Base-by-base conservation (phyloP, 768 basidiomycete species). In the Suillus paluster region DNA sequence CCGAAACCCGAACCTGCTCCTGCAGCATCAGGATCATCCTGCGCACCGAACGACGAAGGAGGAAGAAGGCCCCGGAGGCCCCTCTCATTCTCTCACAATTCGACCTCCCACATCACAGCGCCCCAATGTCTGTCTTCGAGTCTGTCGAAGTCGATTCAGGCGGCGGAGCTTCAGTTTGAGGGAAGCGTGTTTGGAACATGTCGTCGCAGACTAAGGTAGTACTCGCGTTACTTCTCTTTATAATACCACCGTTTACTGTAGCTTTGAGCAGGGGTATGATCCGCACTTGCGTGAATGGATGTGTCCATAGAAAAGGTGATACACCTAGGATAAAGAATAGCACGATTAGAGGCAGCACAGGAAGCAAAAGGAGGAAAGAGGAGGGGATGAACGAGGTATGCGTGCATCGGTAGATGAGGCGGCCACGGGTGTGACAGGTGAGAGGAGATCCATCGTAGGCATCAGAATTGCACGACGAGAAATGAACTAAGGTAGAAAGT, bases 21-120 rank as follows among this genome's bases (percentile, higher is more conserved):
- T 1, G 49, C 71, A 36, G 59, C 63, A 17, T 25, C 53, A 38
- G 25, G 23, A 6, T 55, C 53, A 38, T 55, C 53, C 53, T 39
- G 53, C 25, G 36, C 14, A 15, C 23, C 9, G 15, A 36, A 55
- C n/a, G n/a, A n/a, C 1, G 53, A 55, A 21, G 53, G 54, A 55
- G 1, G 5, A 36, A 54, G 34, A 23, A 25, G 54, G 54, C 3
- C 54, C 61, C 36, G 74, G 72, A 39, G 73, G 70, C 76, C 83
- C 19, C 92, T 80, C 70, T 94, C 90, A 73, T 93, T 94, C 78
- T 94, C 92, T 79, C 85, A 94, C 25, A 94, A 70, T 72, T 91
- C 89, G 15, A 94, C 90, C 38, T 86, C 83, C 7, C 84, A 72
- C 75, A 88, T 80, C 69, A 88, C 84, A 2, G 87, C 78, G 0